Percentiles rank a stretch among this genome's conserved stretches.
Conservation (phyloP, 768 basidiomycete species). For the Leccinum subgranulosum region DNA sequence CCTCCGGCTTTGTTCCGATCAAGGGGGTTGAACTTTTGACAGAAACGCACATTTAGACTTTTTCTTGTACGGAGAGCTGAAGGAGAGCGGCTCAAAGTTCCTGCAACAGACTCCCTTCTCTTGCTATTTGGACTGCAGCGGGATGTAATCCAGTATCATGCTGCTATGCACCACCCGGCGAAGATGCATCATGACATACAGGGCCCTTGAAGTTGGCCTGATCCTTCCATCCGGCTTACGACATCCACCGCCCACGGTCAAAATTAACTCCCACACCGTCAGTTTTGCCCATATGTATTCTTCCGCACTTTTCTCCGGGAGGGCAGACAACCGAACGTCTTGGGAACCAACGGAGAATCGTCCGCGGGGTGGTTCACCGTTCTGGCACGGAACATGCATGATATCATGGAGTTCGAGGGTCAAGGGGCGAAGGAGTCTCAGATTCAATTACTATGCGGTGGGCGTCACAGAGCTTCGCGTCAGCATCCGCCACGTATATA, state of each 20-base stretch:
- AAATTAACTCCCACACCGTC: conserved; percentile 1
- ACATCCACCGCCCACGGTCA: neutral
- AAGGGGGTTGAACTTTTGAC: neutral
- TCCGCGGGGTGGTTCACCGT: conserved; percentile 15
- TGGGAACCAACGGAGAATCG: neutral
- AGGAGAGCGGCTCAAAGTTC: too few species aligned
- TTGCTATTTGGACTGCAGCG: neutral
- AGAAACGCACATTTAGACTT: conserved; percentile 22
- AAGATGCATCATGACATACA: neutral
- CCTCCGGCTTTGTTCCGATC: conserved; percentile 2
- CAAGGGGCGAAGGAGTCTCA: neutral
- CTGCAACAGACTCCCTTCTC: neutral
- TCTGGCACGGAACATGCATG: neutral
- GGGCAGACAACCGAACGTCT: neutral
- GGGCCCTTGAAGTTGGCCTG: neutral
- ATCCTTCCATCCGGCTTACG: conserved; percentile 2
- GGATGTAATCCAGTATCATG: neutral
- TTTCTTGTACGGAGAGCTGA: conserved; percentile 1
- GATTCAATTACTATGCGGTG: neutral
- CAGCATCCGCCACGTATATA: conserved; percentile 12
- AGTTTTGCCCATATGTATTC: neutral
- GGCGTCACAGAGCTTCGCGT: conserved; percentile 3
- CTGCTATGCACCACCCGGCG: neutral
- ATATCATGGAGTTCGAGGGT: neutral
- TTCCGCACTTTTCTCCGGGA: neutral